Evolutionary conservation across 2,329 filamentous ascomycete species (phyloP).

Genomic region (Zalaria sp.): DNA sequence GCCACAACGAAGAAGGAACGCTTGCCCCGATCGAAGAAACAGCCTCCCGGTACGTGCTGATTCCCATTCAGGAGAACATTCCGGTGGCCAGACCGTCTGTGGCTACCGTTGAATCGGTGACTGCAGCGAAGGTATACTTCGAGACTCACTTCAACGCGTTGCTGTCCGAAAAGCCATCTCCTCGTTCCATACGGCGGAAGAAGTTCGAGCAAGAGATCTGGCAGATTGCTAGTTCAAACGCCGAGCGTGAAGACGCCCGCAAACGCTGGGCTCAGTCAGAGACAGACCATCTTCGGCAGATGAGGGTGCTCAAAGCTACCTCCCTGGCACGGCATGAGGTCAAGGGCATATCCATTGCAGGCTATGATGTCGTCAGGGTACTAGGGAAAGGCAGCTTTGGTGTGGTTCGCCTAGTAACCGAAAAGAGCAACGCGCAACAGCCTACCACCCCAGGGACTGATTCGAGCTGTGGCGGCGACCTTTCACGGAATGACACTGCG

Average conservation of each 20-base stretch:
- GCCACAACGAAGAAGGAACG: slow-evolving; percentile 10
- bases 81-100: slow-evolving; percentile 12
- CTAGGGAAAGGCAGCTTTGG: slow-evolving; percentile 92
- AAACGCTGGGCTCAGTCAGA: slow-evolving; percentile 52
- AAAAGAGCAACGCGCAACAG: slow-evolving; percentile 19
- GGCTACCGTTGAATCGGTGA: slow-evolving; percentile 59
- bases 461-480: background rate
- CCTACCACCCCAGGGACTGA: background rate
- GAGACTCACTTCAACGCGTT: slow-evolving; percentile 74
- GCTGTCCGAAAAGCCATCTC: slow-evolving; percentile 36
- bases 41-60: slow-evolving; percentile 11
- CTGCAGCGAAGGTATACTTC: slow-evolving; percentile 72
- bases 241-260: slow-evolving; percentile 40
- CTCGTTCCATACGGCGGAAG: slow-evolving; percentile 46
- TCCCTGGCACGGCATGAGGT: slow-evolving; percentile 33
- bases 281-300: slow-evolving; percentile 59
- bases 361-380: slow-evolving; percentile 70
- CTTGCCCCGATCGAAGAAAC: slow-evolving; percentile 20
- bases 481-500: background rate
- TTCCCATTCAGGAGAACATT: slow-evolving; percentile 16
- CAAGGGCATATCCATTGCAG: slow-evolving; percentile 40
- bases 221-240: slow-evolving; percentile 38
- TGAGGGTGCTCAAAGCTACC: slow-evolving; percentile 53
- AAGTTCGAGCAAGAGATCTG: slow-evolving; percentile 52
- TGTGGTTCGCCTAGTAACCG: slow-evolving; percentile 71